Evolutionary conservation across 1,284 basidiomycete species (phyloP).

Genomic region (Trichosporon ovoides): DNA sequence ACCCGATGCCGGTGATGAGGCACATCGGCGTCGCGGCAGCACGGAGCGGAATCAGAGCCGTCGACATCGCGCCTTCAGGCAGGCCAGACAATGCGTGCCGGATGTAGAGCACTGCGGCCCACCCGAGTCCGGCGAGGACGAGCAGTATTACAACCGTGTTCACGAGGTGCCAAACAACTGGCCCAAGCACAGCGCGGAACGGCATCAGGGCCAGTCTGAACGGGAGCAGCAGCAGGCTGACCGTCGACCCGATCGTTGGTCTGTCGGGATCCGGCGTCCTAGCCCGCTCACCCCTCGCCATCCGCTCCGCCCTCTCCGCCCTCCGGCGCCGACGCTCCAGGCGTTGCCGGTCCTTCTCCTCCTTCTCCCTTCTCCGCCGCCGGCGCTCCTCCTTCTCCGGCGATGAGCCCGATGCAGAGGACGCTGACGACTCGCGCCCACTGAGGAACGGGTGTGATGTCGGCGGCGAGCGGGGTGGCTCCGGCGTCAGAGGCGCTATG

Average conservation of each 20-base stretch:
- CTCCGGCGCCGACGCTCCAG: background rate
- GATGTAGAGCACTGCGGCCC: slow-evolving; percentile 8
- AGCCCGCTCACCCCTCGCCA: background rate
- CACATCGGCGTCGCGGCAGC: slow-evolving; percentile 36
- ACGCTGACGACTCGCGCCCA: background rate
- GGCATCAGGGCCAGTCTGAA: slow-evolving; percentile 24
- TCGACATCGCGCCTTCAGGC: background rate
- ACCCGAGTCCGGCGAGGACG: slow-evolving; percentile 13
- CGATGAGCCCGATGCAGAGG: background rate
- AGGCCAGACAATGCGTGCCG: slow-evolving; percentile 7
- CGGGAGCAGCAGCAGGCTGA: slow-evolving; percentile 20
- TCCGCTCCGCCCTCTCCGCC: background rate
- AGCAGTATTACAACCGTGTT: slow-evolving; percentile 24
- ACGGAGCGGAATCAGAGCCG: slow-evolving; percentile 21
- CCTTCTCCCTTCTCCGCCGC: background rate
- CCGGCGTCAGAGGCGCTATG: background rate
- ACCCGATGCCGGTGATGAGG: slow-evolving; percentile 27
- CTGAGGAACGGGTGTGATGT: background rate
- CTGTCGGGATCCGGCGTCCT: background rate
- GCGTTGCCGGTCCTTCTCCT: background rate
- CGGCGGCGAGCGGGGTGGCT: background rate
- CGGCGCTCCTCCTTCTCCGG: background rate
- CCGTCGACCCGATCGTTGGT: slow-evolving; percentile 14
- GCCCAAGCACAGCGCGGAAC: slow-evolving; percentile 18
- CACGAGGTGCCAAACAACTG: slow-evolving; percentile 24